Evolutionary conservation across 2,329 filamentous ascomycete genomes (phyloP).

Genomic region (Trichoderma sp.): DNA sequence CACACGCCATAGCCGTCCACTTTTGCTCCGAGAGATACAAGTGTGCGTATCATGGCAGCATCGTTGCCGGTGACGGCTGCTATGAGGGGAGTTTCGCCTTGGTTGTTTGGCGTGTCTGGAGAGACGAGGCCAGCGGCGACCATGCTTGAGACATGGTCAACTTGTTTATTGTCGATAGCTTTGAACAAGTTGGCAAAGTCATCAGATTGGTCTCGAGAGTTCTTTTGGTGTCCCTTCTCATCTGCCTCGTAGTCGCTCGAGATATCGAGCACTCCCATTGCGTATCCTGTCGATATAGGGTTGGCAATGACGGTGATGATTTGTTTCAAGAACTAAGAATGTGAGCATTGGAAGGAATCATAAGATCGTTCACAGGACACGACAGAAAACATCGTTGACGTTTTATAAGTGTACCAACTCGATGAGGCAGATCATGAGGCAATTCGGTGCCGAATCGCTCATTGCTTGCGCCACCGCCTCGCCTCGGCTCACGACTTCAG

Average conservation of each 20-base stretch:
- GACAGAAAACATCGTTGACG: background rate
- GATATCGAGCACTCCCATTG: background rate
- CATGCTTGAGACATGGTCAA: background rate
- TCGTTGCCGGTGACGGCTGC: constrained; percentile 7
- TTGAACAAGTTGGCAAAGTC: background rate
- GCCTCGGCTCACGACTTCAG: constrained; percentile 7
- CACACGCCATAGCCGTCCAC: constrained; percentile 37
- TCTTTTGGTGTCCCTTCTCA: too few species aligned
- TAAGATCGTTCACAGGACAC: too few species aligned
- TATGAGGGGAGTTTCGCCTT: constrained; percentile 20
- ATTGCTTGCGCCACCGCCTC: background rate
- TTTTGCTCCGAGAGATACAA: constrained; percentile 32
- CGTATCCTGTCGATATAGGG: background rate
- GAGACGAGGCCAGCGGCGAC: background rate
- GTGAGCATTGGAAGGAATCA: too few species aligned
- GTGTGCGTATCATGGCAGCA: constrained; percentile 13
- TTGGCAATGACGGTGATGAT: too few species aligned
- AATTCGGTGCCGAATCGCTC: background rate
- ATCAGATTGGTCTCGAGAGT: background rate
- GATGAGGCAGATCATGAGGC: background rate
- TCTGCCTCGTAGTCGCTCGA: too few species aligned
- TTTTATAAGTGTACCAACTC: too few species aligned
- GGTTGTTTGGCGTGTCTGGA: constrained; percentile 1
- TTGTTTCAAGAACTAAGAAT: too few species aligned
- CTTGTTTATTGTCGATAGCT: background rate